Evolutionary conservation across 768 basidiomycete species (phyloP).

Genomic region (Leccinellum albellum): DNA sequence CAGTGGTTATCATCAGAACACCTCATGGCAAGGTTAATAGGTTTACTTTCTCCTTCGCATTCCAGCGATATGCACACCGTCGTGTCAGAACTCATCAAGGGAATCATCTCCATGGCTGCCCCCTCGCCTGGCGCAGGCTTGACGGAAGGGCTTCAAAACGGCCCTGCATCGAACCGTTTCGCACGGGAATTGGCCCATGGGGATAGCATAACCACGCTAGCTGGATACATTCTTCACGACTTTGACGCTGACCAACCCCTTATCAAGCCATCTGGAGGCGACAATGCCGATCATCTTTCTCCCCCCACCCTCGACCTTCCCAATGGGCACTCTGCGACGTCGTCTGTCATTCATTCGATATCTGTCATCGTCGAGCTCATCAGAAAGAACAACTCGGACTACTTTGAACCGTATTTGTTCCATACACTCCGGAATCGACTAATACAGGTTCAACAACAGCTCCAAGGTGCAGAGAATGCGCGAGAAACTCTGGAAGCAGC

Average conservation of each 20-base stretch:
- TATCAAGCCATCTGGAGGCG: conserved; percentile 14
- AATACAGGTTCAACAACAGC: conserved; percentile 79
- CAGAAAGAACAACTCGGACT: conserved; percentile 97
- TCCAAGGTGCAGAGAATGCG: conserved; percentile 51
- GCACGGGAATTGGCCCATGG: conserved; percentile 81
- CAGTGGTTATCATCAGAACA: conserved; percentile 88
- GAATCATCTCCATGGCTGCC: conserved; percentile 90
- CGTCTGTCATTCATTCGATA: conserved; percentile 83
- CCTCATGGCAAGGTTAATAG: conserved; percentile 77
- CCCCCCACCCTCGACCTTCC: conserved; percentile 18
- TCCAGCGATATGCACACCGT: conserved; percentile 77
- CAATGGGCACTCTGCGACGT: conserved; percentile 54
- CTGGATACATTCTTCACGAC: conserved; percentile 73
- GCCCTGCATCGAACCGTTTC: conserved; percentile 78
- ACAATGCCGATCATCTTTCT: conserved; percentile 10
- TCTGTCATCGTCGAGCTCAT: conserved; percentile 91
- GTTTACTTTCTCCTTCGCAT: conserved; percentile 75
- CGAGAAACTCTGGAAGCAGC: conserved; percentile 66
- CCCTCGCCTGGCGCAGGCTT: conserved; percentile 78
- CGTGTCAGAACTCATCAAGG: conserved; percentile 88
- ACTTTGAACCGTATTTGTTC: conserved; percentile 96
- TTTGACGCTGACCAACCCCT: conserved; percentile 34
- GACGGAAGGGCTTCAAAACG: conserved; percentile 64
- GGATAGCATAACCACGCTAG: conserved; percentile 66
- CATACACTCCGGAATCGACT: conserved; percentile 89